A percentile compares a stretch with the other conserved stretches of the same genome.
Conservation (phyloP, 306 rosid species). For the Glycine soja region DNA sequence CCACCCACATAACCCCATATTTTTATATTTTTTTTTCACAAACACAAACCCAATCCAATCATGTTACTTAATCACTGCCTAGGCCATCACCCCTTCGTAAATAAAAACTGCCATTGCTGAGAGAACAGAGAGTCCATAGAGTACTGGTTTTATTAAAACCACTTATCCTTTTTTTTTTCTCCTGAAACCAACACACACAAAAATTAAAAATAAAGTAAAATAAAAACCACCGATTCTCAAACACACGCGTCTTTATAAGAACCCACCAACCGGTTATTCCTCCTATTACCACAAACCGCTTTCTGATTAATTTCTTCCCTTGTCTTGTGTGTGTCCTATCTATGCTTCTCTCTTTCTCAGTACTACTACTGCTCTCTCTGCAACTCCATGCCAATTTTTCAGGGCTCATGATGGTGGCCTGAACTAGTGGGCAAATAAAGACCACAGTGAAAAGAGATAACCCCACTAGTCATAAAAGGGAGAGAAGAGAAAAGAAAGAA, state of each 20-base stretch:
- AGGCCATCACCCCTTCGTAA: no score
- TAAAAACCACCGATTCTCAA: slow-evolving; percentile 52
- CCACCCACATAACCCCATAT: slow-evolving; percentile 44
- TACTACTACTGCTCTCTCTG: slow-evolving; percentile 48
- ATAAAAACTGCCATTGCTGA: slow-evolving; percentile 34
- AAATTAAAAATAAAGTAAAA: background rate
- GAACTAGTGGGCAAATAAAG: slow-evolving; percentile 56
- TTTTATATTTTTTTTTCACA: slow-evolving; percentile 16
- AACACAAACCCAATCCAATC: background rate
- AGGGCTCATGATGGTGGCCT: slow-evolving; percentile 51
- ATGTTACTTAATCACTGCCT: background rate
- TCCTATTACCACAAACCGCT: slow-evolving; percentile 37
- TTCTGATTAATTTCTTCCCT: background rate
- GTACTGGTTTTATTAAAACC: slow-evolving; percentile 55
- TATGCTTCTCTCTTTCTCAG: slow-evolving; percentile 32
- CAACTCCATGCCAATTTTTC: slow-evolving; percentile 54
- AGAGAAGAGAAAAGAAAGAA: background rate
- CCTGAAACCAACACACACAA: slow-evolving; percentile 21
- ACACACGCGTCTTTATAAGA: slow-evolving; percentile 56
- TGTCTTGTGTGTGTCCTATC: background rate
- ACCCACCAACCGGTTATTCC: slow-evolving; percentile 46
- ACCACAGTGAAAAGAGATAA: slow-evolving; percentile 26
- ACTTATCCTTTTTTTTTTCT: slow-evolving; percentile 55
- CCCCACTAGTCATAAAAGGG: slow-evolving; percentile 49
- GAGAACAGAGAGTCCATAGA: background rate